These are phyloP conservation scores for Citrus hindsii DNA, from an alignment of 345 rosid species.

Conservation along the genomic window DNA sequence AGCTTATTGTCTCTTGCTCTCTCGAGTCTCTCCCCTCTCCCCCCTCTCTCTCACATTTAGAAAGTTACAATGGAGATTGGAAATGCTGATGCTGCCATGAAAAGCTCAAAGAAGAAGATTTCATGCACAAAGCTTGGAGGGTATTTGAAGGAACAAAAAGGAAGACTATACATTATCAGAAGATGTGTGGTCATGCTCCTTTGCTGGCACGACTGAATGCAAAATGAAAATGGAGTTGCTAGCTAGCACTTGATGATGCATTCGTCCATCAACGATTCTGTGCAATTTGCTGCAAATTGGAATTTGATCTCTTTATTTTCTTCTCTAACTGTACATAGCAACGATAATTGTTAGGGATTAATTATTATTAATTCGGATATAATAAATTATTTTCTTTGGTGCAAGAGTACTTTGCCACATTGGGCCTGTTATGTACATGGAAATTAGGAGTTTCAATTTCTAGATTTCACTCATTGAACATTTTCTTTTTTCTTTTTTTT, in stretches of 20 bases:
- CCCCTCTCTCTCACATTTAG: not conserved
- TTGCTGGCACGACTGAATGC: conserved; percentile 67
- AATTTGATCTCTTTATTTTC: not conserved
- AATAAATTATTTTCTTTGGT: not conserved
- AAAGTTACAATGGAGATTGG: conserved; percentile 20
- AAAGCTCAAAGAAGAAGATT: conserved; percentile 43
- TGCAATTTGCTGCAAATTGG: not conserved
- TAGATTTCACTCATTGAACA: not conserved
- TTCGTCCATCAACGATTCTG: not conserved
- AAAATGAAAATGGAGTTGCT: not conserved
- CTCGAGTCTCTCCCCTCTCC: not conserved
- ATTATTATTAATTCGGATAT: not conserved
- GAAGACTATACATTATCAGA: conserved; percentile 69
- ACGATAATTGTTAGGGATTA: not conserved
- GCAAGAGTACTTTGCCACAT: not conserved
- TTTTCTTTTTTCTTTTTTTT: not conserved
- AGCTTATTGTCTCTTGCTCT: not conserved
- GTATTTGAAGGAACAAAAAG: conserved; percentile 63
- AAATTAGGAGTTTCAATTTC: not conserved
- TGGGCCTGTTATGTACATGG: not conserved
- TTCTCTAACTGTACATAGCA: conserved; percentile 15
- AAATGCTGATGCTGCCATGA: conserved; percentile 18
- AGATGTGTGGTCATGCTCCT: conserved; percentile 81
- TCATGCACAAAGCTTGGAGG: conserved; percentile 65
- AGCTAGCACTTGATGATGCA: not conserved